A percentile compares a stretch with the other conserved stretches of the same genome.
Evolutionary conservation across 106 monocot genomes (phyloP).

Genomic region (Platanthera zijinensis): DNA sequence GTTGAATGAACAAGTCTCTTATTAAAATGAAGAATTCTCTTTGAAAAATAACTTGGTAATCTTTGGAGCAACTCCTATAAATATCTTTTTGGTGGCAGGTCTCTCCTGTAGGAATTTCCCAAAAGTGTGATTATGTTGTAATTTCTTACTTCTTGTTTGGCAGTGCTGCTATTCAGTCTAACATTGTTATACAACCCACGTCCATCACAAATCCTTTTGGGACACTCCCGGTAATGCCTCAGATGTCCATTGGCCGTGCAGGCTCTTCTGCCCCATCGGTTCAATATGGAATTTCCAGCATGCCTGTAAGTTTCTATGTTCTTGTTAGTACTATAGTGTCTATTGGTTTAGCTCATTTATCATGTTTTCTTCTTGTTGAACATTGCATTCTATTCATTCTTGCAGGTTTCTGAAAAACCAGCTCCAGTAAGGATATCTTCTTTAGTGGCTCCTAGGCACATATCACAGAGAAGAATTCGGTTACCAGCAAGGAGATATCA

Average conservation of each 20-base stretch:
- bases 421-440: constrained; percentile 48
- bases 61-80: not conserved
- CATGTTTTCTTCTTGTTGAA: not conserved
- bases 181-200: constrained; percentile 66
- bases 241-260: constrained; percentile 81
- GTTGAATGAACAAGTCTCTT: not conserved
- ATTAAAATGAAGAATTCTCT: not conserved
- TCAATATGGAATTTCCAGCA: constrained; percentile 96
- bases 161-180: constrained; percentile 46
- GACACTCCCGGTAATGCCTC: constrained; percentile 81
- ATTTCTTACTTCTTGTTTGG: constrained; percentile 15
- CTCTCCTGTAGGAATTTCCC: not conserved
- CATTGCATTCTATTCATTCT: constrained; percentile 4
- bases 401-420: constrained; percentile 77
- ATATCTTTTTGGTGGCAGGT: not conserved
- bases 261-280: constrained; percentile 66
- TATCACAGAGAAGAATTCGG: constrained; percentile 81
- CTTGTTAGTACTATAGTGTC: not conserved
- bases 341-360: not conserved
- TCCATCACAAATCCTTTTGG: constrained; percentile 82
- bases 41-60: not conserved
- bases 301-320: constrained; percentile 68
- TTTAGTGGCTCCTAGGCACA: constrained; percentile 66
- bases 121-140: not conserved
- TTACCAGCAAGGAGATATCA: constrained; percentile 70